Evolutionary conservation across 2,329 filamentous ascomycete genomes (phyloP).

Genomic region (Setomelanomma holmii): DNA sequence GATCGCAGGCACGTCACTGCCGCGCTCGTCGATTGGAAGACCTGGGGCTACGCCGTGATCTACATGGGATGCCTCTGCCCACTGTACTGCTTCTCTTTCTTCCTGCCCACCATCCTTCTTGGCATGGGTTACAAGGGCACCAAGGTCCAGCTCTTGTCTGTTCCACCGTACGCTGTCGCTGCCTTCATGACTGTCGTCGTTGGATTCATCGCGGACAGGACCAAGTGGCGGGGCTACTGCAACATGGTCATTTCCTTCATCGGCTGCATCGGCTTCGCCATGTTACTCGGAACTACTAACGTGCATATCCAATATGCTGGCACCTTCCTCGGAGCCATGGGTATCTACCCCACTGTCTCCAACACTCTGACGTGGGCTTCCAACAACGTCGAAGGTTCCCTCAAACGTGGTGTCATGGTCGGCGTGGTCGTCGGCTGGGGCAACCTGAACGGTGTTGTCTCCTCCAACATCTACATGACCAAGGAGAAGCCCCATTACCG

Average conservation of each 20-base stretch:
- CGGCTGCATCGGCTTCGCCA: conserved; percentile 78
- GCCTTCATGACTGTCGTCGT: conserved; percentile 72
- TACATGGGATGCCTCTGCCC: conserved; percentile 67
- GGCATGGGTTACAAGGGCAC: conserved; percentile 64
- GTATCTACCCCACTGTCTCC: conserved; percentile 86
- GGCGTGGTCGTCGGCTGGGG: conserved; percentile 91
- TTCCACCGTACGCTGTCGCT: conserved; percentile 77
- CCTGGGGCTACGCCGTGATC: conserved; percentile 63
- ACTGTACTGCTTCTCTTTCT: conserved; percentile 45
- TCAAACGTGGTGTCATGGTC: conserved; percentile 87
- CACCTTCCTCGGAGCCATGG: conserved; percentile 82
- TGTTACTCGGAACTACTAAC: conserved; percentile 72
- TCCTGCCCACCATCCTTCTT: conserved; percentile 58
- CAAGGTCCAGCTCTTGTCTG: conserved; percentile 73
- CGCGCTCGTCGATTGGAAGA: conserved; percentile 58
- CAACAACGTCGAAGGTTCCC: conserved; percentile 92
- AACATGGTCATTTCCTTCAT: conserved; percentile 76
- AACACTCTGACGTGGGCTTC: conserved; percentile 89
- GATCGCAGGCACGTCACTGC: conserved; percentile 49
- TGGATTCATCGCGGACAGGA: conserved; percentile 79
- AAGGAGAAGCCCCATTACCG: conserved; percentile 70
- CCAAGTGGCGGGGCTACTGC: conserved; percentile 75
- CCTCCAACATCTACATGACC: conserved; percentile 76
- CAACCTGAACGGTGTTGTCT: conserved; percentile 88
- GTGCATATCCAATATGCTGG: conserved; percentile 80